phyloP scores from a whole-genome alignment of 345 rosid species.

The Camelina sativa region DNA sequence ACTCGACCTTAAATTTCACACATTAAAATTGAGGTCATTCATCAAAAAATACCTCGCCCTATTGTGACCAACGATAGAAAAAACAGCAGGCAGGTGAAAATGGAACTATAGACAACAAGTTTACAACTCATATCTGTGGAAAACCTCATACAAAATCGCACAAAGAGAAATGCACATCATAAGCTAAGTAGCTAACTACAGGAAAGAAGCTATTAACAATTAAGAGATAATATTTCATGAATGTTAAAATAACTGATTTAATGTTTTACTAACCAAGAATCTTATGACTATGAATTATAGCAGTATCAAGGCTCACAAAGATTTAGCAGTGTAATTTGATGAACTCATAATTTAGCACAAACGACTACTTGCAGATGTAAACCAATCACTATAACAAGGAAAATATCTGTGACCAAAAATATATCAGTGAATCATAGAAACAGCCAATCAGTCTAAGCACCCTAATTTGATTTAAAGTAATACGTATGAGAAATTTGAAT shows the following conservation, averaged over 20 bases:
- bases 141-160: neutral
- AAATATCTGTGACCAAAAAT: neutral
- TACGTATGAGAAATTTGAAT: neutral
- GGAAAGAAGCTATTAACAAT: neutral
- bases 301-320: neutral
- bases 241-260: neutral
- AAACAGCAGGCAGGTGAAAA: neutral
- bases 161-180: neutral
- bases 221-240: neutral
- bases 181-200: neutral
- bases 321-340: constrained; percentile 3
- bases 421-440: neutral
- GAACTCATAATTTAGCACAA: neutral
- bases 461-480: neutral
- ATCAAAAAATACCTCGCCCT: neutral
- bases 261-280: neutral
- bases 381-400: neutral
- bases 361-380: neutral
- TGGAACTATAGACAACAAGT: neutral
- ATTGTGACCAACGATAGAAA: neutral
- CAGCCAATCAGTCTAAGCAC: constrained; percentile 15
- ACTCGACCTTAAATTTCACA: neutral
- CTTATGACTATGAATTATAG: neutral
- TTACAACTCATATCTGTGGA: neutral
- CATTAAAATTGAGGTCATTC: neutral